Base-by-base conservation (phyloP, 148 eudicot species). In the Amaranthus cruentus region DNA sequence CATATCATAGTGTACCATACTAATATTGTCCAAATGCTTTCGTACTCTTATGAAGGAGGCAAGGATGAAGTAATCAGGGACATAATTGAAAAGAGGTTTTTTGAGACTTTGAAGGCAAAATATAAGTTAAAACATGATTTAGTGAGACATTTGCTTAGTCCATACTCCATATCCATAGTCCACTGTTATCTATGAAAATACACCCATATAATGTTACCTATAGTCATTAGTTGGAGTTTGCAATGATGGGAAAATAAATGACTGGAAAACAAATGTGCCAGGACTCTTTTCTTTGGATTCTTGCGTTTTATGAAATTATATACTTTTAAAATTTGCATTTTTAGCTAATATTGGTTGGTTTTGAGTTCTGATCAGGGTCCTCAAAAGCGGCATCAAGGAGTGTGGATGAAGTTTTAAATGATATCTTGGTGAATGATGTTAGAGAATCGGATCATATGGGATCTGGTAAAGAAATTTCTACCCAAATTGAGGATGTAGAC, bases 361-460 rank as follows among this genome's bases (percentile, higher is more conserved):
- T 63, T 69, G 61, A 77, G 55, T 9, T 62, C 67, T 69, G 61
- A 77, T 69, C 91, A 91, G 98, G 97, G 50, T 77, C 82, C 73
- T 84, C 89, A 66, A 94, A 85, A 76, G 44, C 68, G 65, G 73
- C 82, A 46, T 85, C 90, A 47, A 83, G 81, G 75, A 76, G 81
- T 70, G 96, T 86, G 60, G 93, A 87, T 66, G 97, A 87, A 48
- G 77, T 88, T 70, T 78, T 91, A 18, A 82, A 84, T 56, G 81
- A 90, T 78, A 75, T 87, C 73, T 71, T 93, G 70, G 76, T 86
- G 57, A 82, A 78, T 80, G 91, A 86, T 49, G 82, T 76, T 62
- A 88, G 70, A 65, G 91, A 76, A 60, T 76, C 81, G 78, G 83
- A 47, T 60, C 73, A 11, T 49, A 52, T 18, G 47, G 79, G 62